These are phyloP conservation scores for Alectoria sarmentosa DNA, from an alignment of 495 filamentous ascomycete species.

Conservation along the genomic window DNA sequence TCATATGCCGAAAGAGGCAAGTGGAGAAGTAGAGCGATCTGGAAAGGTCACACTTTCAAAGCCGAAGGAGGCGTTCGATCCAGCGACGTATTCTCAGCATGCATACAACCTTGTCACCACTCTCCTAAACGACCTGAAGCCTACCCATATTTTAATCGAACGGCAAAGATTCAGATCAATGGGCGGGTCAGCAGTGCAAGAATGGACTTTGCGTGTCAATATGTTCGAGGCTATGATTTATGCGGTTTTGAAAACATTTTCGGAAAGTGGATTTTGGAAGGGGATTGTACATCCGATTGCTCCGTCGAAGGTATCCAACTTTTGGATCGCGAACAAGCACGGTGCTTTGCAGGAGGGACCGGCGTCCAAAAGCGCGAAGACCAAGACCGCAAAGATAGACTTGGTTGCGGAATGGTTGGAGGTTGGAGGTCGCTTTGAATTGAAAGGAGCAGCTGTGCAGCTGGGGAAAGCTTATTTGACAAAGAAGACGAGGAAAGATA, in stretches of 20 bases:
- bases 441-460: constrained; percentile 33
- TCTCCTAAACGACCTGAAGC: constrained; percentile 43
- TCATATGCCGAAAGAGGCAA: background rate
- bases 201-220: constrained; percentile 90
- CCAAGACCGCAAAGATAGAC: constrained; percentile 59
- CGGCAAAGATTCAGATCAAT: constrained; percentile 77
- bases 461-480: constrained; percentile 41
- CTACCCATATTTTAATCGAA: constrained; percentile 78
- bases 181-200: constrained; percentile 56
- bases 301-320: constrained; percentile 37
- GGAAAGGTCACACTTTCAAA: background rate
- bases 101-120: constrained; percentile 55
- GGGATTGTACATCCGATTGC: constrained; percentile 33
- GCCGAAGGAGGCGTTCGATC: constrained; percentile 46
- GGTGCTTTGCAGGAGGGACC: constrained; percentile 15
- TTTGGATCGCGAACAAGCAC: constrained; percentile 31
- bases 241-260: constrained; percentile 58
- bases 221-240: constrained; percentile 86
- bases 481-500: constrained; percentile 36
- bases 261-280: constrained; percentile 31
- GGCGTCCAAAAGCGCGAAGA: constrained; percentile 20
- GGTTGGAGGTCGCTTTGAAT: constrained; percentile 27
- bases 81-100: constrained; percentile 47
- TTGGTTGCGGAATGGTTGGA: constrained; percentile 52
- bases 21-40: background rate